phyloP scores from a whole-genome alignment of 2,329 filamentous ascomycete species.

The Lanzia echinophila region DNA sequence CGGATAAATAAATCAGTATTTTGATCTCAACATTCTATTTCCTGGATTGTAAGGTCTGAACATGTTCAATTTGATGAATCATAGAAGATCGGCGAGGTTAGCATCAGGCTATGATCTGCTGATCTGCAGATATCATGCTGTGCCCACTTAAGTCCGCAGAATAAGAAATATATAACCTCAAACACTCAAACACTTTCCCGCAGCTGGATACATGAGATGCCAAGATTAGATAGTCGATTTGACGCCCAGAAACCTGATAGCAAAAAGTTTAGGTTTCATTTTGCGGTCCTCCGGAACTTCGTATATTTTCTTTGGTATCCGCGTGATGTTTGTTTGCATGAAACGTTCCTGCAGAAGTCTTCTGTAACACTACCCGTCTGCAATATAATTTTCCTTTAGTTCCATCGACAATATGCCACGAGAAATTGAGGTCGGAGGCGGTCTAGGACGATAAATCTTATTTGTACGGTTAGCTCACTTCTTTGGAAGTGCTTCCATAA shows the following conservation, averaged over 20 bases:
- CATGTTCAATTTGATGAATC: not conserved
- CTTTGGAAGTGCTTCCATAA: slow-evolving; percentile 1
- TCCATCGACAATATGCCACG: slow-evolving; percentile 9
- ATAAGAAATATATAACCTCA: not conserved
- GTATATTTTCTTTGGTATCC: slow-evolving; percentile 1
- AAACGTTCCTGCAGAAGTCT: slow-evolving; percentile 7
- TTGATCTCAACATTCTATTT: too few species aligned
- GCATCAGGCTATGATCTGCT: not conserved
- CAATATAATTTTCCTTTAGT: slow-evolving; percentile 5
- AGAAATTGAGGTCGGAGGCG: slow-evolving; percentile 3
- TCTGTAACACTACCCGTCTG: slow-evolving; percentile 4
- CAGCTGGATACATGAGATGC: not conserved
- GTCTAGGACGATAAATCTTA: slow-evolving; percentile 1
- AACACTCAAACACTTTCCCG: not conserved
- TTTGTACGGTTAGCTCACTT: slow-evolving; percentile 5
- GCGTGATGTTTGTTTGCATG: slow-evolving; percentile 8
- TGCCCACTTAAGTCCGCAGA: not conserved
- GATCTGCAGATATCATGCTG: slow-evolving; percentile 4
- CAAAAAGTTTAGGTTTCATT: not conserved
- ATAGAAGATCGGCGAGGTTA: not conserved
- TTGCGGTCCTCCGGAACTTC: not conserved
- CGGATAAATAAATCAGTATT: too few species aligned
- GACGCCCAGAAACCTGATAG: not conserved
- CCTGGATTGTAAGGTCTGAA: too few species aligned
- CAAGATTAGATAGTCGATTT: not conserved